Base-by-base conservation (phyloP, 2,329 filamentous ascomycete genomes). In the Leptographium lundbergii region DNA sequence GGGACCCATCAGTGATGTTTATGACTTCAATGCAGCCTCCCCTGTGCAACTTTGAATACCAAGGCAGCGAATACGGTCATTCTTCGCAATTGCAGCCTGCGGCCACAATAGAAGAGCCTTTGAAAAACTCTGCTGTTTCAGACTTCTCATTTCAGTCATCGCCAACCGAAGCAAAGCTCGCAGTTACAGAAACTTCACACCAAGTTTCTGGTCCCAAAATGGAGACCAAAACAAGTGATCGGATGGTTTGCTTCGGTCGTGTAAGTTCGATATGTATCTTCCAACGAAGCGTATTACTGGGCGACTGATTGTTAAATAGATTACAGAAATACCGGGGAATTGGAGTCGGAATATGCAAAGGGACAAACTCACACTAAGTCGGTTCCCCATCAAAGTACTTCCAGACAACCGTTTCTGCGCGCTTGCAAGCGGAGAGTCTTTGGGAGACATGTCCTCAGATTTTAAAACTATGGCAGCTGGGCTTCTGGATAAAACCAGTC, bases 381-480 rank as follows among this genome's bases (percentile, higher is more conserved):
- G 52, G n/a, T 14, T 54, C 14, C n/a, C 29, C 19, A 32, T 54
- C 7, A 29, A 54, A 36, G 10, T 58, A 6, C 25, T 34, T 32
- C n/a, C 39, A 13, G 11, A 27, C 17, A 34, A 25, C 25, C 24
- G 14, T 14, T 56, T 56, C 27, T 42, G 42, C 13, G 24, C 17
- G 3, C 6, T 32, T 11, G 1, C 6, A 1, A 48, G 24, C 36
- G 52, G 6, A 19, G 50, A 48, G 10, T 1, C 29, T 11, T 32
- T 34, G 7, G 62, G 62, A 2, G 29, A n/a, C 0, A 56, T 64
- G 4, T 4, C 11, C 1, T 52, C 56, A 11, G 58, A 57, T 2
- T 14, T 60, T 24, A 56, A 32, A 2, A 50, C 51, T 4, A 42
- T 61, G 24, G 13, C 63, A 4, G 42, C 61, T 3, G 60, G 53